These are phyloP conservation scores for Castanea crenata DNA, from an alignment of 306 rosid genomes.

Conservation along the genomic window DNA sequence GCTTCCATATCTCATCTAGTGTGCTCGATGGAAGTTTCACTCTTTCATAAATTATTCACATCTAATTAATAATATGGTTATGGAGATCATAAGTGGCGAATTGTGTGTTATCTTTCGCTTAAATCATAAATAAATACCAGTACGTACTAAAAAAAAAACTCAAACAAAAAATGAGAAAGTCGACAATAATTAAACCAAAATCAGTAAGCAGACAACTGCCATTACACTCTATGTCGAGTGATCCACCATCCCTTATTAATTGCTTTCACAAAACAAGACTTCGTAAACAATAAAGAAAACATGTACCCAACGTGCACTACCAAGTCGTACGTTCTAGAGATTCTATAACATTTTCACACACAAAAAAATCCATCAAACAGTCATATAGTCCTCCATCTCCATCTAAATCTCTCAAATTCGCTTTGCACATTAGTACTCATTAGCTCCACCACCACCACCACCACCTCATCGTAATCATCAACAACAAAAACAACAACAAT, in stretches of 20 bases:
- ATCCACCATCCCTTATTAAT: slow-evolving; percentile 39
- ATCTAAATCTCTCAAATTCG: neutral
- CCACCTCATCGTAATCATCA: neutral
- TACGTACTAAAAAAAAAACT: no score
- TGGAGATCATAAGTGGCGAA: slow-evolving; percentile 17
- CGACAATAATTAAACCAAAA: neutral
- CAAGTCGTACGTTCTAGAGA: slow-evolving; percentile 41
- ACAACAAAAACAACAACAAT: neutral
- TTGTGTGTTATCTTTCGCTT: no score
- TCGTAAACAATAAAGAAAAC: slow-evolving; percentile 37
- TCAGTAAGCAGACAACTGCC: neutral
- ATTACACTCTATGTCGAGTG: neutral
- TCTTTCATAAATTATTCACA: no score
- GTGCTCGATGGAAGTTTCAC: no score
- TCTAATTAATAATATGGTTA: no score
- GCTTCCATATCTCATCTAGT: no score
- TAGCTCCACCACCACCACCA: neutral
- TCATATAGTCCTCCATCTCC: neutral
- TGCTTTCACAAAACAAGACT: slow-evolving; percentile 29
- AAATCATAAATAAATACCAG: no score
- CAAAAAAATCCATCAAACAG: neutral
- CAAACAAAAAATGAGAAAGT: neutral
- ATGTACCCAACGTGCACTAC: slow-evolving; percentile 22
- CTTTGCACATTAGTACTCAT: neutral
- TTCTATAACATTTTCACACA: neutral